These are phyloP conservation scores for Xanthoconium purpureum DNA, from an alignment of 768 basidiomycete genomes.

Conservation along the genomic window DNA sequence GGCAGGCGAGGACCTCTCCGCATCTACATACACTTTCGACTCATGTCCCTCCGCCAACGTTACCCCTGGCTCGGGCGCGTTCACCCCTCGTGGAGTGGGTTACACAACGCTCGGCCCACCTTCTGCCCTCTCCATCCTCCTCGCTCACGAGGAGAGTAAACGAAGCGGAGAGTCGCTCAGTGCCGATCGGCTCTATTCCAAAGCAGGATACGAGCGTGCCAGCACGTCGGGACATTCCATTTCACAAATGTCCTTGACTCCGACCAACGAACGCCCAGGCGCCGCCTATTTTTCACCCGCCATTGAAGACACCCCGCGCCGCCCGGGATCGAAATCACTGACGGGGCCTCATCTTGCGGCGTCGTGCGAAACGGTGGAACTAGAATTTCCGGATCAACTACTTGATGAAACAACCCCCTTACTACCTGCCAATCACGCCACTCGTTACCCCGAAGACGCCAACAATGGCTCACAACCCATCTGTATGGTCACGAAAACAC, in stretches of 20 bases:
- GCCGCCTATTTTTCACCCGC: slow-evolving; percentile 4
- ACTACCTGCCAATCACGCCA: slow-evolving; percentile 13
- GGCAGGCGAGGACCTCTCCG: slow-evolving; percentile 23
- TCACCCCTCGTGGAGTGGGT: slow-evolving; percentile 23
- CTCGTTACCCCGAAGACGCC: not conserved
- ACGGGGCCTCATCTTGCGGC: not conserved
- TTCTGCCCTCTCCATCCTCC: slow-evolving; percentile 37
- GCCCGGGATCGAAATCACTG: not conserved
- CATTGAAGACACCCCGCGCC: not conserved
- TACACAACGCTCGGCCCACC: slow-evolving; percentile 23
- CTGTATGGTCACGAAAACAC: slow-evolving; percentile 1
- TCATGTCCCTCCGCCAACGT: slow-evolving; percentile 12
- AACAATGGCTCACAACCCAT: not conserved
- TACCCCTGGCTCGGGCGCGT: slow-evolving; percentile 8
- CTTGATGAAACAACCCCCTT: slow-evolving; percentile 21
- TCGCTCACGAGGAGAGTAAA: slow-evolving; percentile 22
- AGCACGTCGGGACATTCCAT: not conserved
- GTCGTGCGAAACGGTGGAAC: not conserved
- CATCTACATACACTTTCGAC: slow-evolving; percentile 30
- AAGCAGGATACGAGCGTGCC: not conserved
- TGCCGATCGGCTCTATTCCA: not conserved
- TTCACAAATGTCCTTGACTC: slow-evolving; percentile 18
- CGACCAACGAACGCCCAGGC: slow-evolving; percentile 16
- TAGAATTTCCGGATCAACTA: not conserved
- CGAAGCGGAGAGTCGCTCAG: not conserved